Base-by-base conservation (phyloP, 768 basidiomycete species). In the Cystobasidium tubakii region DNA sequence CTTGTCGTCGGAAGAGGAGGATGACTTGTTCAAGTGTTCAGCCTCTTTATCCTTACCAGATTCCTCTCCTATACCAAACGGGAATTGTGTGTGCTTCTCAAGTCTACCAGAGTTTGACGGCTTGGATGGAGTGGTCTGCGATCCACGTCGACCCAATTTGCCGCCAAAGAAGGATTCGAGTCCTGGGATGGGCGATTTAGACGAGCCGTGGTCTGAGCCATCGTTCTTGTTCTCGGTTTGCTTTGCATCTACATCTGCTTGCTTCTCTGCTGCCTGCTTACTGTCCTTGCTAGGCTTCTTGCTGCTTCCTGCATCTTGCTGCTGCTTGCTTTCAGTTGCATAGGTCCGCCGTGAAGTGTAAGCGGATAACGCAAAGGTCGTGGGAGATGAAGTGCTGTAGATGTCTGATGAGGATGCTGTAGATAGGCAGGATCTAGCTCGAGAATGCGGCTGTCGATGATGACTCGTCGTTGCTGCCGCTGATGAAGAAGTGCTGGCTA, bases 161-260 rank as follows among this genome's bases (percentile, higher is more conserved):
- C 77, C 77, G 34, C 73, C 73, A 57, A 79, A 79, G 76, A 79
- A 78, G 74, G 76, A 76, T 23, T 78, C 78, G 39, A 79, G 72
- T 21, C 73, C 77, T 42, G 43, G 29, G 1, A 74, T 46, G 46
- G 66, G 73, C 19, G 65, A 55, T 29, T 50, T 63, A 19, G 17
- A 60, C 10, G 27, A 73, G 60, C 34, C 27, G 10, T 42, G 9
- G 46, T 50, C 46, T n/a, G 46, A 42, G 17, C 25, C 43, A 50
- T 73, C 72, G 17, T 62, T 43, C 44, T 53, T 34, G 13, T 50
- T 73, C 21, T 42, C 25, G 1, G 29, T 21, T 7, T 63, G 9
- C 43, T 65, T 31, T 31, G 54, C 66, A 33, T 46, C 34, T 13
- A 12, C 29, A 19, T 50, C 46, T 3, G 46, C 46, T 50, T 50